phyloP scores from a whole-genome alignment of 2,329 filamentous ascomycete genomes.

The Cadophora luteo-olivacea region DNA sequence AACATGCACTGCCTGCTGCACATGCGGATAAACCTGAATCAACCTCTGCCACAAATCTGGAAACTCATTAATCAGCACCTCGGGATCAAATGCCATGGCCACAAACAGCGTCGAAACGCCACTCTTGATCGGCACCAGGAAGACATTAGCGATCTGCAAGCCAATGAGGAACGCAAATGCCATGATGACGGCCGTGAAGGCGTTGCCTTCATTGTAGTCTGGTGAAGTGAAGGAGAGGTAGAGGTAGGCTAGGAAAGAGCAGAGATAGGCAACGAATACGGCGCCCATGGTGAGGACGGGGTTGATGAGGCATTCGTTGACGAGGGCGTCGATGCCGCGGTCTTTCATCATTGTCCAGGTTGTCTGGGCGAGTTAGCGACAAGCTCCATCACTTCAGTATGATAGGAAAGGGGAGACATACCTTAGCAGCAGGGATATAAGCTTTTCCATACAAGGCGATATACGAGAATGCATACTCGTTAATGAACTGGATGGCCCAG shows the following conservation, averaged over 20 bases:
- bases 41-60: slow-evolving; percentile 81
- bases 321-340: slow-evolving; percentile 86
- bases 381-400: background rate
- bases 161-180: slow-evolving; percentile 90
- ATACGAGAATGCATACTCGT: slow-evolving; percentile 90
- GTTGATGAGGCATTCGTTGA: slow-evolving; percentile 64
- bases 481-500: slow-evolving; percentile 88
- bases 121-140: slow-evolving; percentile 85
- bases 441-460: slow-evolving; percentile 92
- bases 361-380: slow-evolving; percentile 37
- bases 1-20: slow-evolving; percentile 67
- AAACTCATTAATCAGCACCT: slow-evolving; percentile 81
- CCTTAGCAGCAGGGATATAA: slow-evolving; percentile 86
- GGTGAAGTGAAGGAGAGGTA: slow-evolving; percentile 86
- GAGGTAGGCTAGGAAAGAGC: slow-evolving; percentile 82
- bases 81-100: slow-evolving; percentile 71
- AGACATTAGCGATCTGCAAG: slow-evolving; percentile 86
- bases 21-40: slow-evolving; percentile 81
- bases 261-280: slow-evolving; percentile 83
- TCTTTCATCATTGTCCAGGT: slow-evolving; percentile 78
- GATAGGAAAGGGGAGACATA: slow-evolving; percentile 45
- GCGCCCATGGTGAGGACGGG: slow-evolving; percentile 74
- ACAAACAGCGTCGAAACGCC: slow-evolving; percentile 95
- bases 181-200: slow-evolving; percentile 78
- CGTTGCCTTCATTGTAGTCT: slow-evolving; percentile 71